phyloP scores from a whole-genome alignment of 495 filamentous ascomycete genomes.

The Darksidea phi region DNA sequence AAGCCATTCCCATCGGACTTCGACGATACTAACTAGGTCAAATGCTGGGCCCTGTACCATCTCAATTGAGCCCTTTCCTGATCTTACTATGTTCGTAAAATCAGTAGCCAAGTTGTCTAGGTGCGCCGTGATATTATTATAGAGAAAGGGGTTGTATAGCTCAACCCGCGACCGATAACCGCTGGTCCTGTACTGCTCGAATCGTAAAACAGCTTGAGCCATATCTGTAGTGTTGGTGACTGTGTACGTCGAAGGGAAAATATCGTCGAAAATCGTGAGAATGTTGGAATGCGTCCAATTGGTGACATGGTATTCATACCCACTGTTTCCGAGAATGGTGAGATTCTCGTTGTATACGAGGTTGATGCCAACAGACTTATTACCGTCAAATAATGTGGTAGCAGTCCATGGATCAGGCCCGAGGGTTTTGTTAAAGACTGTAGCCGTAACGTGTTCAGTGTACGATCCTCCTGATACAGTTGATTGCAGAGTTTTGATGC shows the following conservation, averaged over 20 bases:
- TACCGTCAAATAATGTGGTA: no score
- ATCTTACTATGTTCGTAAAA: slow-evolving; percentile 17
- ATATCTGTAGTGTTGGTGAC: slow-evolving; percentile 6
- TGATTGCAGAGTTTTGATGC: slow-evolving; percentile 18
- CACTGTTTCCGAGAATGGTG: slow-evolving; percentile 9
- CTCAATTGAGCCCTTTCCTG: background rate
- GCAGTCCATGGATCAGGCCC: slow-evolving; percentile 10
- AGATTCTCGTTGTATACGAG: slow-evolving; percentile 13
- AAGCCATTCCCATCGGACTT: slow-evolving; percentile 27
- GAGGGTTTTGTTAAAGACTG: slow-evolving; percentile 13
- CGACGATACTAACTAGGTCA: slow-evolving; percentile 13
- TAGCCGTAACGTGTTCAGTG: slow-evolving; percentile 13
- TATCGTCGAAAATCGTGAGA: slow-evolving; percentile 13
- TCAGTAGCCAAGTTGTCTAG: slow-evolving; percentile 15
- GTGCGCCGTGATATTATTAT: slow-evolving; percentile 14
- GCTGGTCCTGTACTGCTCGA: background rate
- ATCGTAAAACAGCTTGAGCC: slow-evolving; percentile 4
- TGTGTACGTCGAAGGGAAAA: slow-evolving; percentile 17
- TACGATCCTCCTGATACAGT: slow-evolving; percentile 5
- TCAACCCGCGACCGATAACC: background rate
- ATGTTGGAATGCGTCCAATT: slow-evolving; percentile 3
- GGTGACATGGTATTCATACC: background rate
- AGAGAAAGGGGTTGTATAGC: slow-evolving; percentile 14
- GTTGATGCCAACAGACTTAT: background rate
- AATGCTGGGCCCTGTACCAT: slow-evolving; percentile 15